Base-by-base conservation (phyloP, 1,284 basidiomycete genomes). In the Fomitiporia mediterranea region DNA sequence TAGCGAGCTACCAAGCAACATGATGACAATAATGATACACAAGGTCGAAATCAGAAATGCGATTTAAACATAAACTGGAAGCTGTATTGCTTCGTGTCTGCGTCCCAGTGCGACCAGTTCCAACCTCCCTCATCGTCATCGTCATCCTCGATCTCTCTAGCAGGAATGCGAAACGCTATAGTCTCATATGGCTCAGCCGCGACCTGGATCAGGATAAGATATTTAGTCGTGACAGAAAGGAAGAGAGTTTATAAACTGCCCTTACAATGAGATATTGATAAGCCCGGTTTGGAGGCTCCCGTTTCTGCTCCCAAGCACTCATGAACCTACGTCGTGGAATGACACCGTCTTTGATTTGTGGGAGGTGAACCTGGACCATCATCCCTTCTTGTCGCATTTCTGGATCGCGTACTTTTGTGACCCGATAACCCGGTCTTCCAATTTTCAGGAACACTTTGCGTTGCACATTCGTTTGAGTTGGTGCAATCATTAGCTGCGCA, bases 171-270 rank as follows among this genome's bases (percentile, higher is more conserved):
- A 78, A 99, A 99, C 7, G 95, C 92, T 63, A 99, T 96, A 2
- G 94, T 98, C 73, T 99, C 96, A 69, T 99, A 99, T 4, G 97
- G 96, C 67, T 99, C 97, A 17, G 97, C 95, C 15, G 96, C 97
- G 56, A 99, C 91, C 93, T 97, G 64, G 27, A 37, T 25, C 39
- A 39, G 53, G 53, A 34, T 51, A 40, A 56, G 53, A 2, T 37
- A 13, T 66, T 38, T 2, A 54, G 21, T 11, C 3, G 2, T 44
- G 13, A 46, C 46, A 51, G 61, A 15, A 30, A 23, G 27, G 15
- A 23, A 43, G 15, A 53, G 11, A 56, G 55, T 40, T 44, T 60
- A 23, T 47, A 44, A 21, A 47, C 34, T 53, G 13, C 13, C 83
- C 92, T 66, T 65, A 95, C 94, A 59, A 99, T 92, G 63, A 98